These are phyloP conservation scores for Lophiostoma macrostomum DNA, from an alignment of 495 filamentous ascomycete genomes.

Conservation along the genomic window DNA sequence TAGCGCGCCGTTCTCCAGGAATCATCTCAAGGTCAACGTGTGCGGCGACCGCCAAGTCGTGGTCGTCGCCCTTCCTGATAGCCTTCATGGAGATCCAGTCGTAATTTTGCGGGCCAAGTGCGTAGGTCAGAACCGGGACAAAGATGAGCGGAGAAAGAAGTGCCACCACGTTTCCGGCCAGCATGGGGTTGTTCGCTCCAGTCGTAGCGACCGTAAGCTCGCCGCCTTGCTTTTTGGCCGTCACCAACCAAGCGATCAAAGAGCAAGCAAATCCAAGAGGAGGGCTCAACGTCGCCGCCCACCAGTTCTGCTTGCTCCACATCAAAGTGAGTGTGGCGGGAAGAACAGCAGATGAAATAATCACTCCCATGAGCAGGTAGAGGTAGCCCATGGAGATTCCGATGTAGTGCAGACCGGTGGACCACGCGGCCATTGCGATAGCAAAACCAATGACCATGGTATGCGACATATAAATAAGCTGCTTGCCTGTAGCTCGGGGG, in stretches of 20 bases:
- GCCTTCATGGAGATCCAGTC: conserved; percentile 84
- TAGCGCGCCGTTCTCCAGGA: conserved; percentile 51
- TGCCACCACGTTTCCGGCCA: conserved; percentile 80
- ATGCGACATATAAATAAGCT: conserved; percentile 84
- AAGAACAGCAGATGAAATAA: conserved; percentile 81
- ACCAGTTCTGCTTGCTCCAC: conserved; percentile 81
- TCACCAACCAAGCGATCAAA: conserved; percentile 87
- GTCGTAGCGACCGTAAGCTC: conserved; percentile 70
- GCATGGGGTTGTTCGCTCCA: conserved; percentile 82
- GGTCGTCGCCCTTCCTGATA: conserved; percentile 82
- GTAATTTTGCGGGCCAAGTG: conserved; percentile 76
- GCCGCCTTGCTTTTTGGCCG: conserved; percentile 73
- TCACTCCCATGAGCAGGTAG: conserved; percentile 88
- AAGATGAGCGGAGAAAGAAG: conserved; percentile 77
- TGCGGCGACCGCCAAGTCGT: conserved; percentile 65
- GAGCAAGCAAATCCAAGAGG: conserved; percentile 72
- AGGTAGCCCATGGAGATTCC: conserved; percentile 69
- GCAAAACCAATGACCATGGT: conserved; percentile 71
- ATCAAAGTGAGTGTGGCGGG: conserved; percentile 77
- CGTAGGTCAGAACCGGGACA: conserved; percentile 72
- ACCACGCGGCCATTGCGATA: conserved; percentile 79
- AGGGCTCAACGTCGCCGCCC: conserved; percentile 71
- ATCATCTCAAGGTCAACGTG: conserved; percentile 70
- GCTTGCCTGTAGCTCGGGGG: conserved; percentile 59
- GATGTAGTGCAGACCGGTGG: conserved; percentile 70